Percentiles rank a stretch among this genome's conserved stretches.
These are phyloP conservation scores for Arabis hirsuta DNA, from an alignment of 345 rosid species.

Conservation along the genomic window DNA sequence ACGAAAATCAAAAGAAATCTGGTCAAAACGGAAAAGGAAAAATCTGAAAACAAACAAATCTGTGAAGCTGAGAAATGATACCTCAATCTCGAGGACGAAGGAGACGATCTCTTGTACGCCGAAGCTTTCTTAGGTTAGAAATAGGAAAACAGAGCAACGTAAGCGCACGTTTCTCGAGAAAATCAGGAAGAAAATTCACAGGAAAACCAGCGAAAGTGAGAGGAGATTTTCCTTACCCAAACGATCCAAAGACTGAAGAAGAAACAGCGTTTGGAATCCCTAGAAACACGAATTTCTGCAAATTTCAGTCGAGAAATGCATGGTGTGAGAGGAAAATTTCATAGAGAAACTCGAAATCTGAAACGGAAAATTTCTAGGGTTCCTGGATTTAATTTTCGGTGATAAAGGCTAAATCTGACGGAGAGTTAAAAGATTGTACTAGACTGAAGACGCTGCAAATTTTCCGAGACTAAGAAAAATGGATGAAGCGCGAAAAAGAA, in stretches of 20 bases:
- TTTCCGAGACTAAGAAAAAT: constrained; percentile 4
- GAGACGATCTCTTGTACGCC: constrained; percentile 22
- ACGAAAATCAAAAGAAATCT: not conserved
- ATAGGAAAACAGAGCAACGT: constrained; percentile 27
- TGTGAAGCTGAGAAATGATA: constrained; percentile 2
- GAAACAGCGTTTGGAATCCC: not conserved
- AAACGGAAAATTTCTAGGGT: constrained; percentile 12
- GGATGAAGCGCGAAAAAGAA: constrained; percentile 43
- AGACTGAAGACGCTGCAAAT: constrained; percentile 19
- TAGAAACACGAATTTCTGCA: not conserved
- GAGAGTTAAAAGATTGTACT: not conserved
- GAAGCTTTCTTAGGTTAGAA: constrained; percentile 1
- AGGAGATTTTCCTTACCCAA: not conserved
- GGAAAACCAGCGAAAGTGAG: not conserved
- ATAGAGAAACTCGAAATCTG: not conserved
- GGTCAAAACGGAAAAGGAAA: not conserved
- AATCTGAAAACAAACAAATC: not conserved
- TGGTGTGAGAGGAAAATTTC: not conserved
- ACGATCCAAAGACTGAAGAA: constrained; percentile 5
- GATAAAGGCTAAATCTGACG: not conserved
- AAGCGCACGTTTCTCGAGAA: not conserved
- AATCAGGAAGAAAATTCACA: not conserved
- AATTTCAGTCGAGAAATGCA: constrained; percentile 12
- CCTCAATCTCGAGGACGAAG: constrained; percentile 4
- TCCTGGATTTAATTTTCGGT: not conserved